A percentile compares a stretch with the other conserved stretches of the same genome.
Evolutionary conservation across 805 yeast genomes (phyloP).

Genomic region (Grigorovia jiainica): DNA sequence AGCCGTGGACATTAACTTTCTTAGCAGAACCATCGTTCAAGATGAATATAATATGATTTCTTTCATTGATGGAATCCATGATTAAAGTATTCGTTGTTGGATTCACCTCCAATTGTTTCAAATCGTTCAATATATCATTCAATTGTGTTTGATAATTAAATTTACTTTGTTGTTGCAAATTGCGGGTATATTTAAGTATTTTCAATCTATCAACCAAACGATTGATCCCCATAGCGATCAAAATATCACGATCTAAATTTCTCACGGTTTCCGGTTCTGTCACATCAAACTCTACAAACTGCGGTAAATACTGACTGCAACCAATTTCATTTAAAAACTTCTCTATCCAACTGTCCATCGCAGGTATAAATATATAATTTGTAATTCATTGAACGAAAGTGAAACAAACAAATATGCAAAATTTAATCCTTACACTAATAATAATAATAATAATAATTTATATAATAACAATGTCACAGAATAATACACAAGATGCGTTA

Average conservation of each 20-base stretch:
- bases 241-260: constrained; percentile 45
- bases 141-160: too few relatives aligned
- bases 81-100: not conserved
- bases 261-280: constrained; percentile 20
- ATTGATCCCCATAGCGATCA: constrained; percentile 63
- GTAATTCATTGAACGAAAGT: too few relatives aligned
- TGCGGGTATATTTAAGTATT: constrained; percentile 34
- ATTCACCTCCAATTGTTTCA: constrained; percentile 7
- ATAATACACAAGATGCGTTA: too few relatives aligned
- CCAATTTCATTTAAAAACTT: constrained; percentile 15
- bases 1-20: constrained; percentile 62
- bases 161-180: constrained; percentile 6
- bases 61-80: constrained; percentile 31
- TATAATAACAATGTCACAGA: too few relatives aligned
- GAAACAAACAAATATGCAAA: too few relatives aligned
- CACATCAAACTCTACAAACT: constrained; percentile 14
- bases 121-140: constrained; percentile 8
- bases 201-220: constrained; percentile 78
- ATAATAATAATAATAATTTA: too few relatives aligned
- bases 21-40: constrained; percentile 65
- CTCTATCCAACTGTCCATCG: too few relatives aligned
- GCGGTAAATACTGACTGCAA: constrained; percentile 17
- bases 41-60: constrained; percentile 52
- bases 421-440: too few relatives aligned
- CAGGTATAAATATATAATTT: too few relatives aligned